These are phyloP conservation scores for Solanum paucissectum DNA, from an alignment of 257 asterid genomes.

Conservation along the genomic window DNA sequence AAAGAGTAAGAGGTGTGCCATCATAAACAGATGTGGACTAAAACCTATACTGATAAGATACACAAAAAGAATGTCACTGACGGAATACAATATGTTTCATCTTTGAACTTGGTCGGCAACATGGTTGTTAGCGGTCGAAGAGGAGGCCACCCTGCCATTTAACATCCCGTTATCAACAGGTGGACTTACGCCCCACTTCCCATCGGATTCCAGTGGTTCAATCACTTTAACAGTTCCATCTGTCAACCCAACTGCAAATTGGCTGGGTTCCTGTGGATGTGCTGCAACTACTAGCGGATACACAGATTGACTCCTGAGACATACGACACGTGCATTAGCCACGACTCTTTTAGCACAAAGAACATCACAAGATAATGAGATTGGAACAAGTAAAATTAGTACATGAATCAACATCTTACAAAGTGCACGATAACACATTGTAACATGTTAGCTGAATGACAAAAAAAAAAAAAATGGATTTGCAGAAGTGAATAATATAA, in stretches of 20 bases:
- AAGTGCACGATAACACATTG: neutral
- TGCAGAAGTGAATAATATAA: neutral
- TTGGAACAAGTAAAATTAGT: neutral
- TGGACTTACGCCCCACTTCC: conserved; percentile 75
- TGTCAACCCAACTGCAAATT: conserved; percentile 77
- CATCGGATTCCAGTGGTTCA: conserved; percentile 80
- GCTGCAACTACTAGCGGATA: conserved; percentile 74
- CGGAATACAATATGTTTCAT: conserved; percentile 14
- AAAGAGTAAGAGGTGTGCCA: conserved; percentile 13
- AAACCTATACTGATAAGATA: conserved; percentile 43
- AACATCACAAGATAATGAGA: neutral
- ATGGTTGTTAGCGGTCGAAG: conserved; percentile 57
- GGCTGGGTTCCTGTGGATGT: conserved; percentile 80
- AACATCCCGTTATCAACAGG: conserved; percentile 58
- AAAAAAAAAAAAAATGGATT: neutral
- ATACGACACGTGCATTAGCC: neutral
- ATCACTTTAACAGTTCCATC: conserved; percentile 92
- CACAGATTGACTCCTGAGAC: conserved; percentile 52
- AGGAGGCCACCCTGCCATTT: conserved; percentile 56
- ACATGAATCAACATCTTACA: neutral
- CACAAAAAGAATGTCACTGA: conserved; percentile 20
- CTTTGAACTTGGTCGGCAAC: conserved; percentile 73
- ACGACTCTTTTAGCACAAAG: neutral
- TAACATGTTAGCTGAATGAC: neutral
- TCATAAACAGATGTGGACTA: conserved; percentile 29